These are phyloP conservation scores for Aspergillus neotritici DNA, from an alignment of 2,329 filamentous ascomycete species.

Conservation along the genomic window DNA sequence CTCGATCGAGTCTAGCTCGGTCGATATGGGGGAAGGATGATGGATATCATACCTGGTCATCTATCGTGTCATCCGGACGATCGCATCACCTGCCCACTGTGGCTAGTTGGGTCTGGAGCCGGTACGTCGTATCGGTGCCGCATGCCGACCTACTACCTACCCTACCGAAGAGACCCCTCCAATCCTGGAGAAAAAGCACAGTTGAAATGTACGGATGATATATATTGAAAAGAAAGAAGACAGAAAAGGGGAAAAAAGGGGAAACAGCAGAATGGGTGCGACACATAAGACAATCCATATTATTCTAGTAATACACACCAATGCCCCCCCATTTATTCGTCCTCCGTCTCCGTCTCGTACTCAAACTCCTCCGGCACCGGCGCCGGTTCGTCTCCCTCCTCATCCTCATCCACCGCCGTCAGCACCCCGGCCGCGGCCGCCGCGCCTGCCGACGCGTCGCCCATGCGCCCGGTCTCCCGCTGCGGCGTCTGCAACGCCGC, in stretches of 20 bases:
- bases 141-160: no score
- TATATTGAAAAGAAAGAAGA: no score
- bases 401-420: constrained; percentile 74
- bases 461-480: constrained; percentile 23
- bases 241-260: neutral
- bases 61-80: no score
- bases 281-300: constrained; percentile 25
- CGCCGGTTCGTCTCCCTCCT: constrained; percentile 45
- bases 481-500: constrained; percentile 30
- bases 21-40: no score
- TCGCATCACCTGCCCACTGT: constrained; percentile 4
- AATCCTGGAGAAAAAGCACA: no score
- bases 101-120: neutral
- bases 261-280: no score
- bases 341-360: constrained; percentile 41
- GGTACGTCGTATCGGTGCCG: neutral
- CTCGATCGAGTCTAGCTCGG: no score
- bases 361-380: constrained; percentile 44
- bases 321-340: constrained; percentile 11
- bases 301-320: constrained; percentile 35
- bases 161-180: no score
- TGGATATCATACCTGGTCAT: no score
- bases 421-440: constrained; percentile 72
- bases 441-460: constrained; percentile 46
- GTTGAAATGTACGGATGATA: no score